A percentile compares a stretch with the other conserved stretches of the same genome.
Evolutionary conservation across 441 rosid species (phyloP).

Genomic region (Capsella rubella): DNA sequence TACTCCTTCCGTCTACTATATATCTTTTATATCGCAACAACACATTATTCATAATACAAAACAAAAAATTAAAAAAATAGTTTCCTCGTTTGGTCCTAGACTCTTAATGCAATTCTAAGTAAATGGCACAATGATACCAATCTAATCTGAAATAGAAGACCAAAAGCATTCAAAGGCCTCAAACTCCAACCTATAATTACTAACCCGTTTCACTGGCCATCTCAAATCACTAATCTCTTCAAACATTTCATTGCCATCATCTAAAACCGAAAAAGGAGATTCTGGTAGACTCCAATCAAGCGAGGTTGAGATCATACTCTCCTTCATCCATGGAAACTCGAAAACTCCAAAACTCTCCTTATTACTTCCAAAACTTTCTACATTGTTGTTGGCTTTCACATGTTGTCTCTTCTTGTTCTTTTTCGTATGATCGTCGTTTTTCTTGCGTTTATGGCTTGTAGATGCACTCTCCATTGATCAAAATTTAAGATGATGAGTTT

Average conservation of each 20-base stretch:
- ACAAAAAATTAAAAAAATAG: neutral
- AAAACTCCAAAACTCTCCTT: conserved; percentile 55
- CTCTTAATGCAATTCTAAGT: conserved; percentile 8
- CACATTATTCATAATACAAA: neutral
- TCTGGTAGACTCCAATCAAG: conserved; percentile 62
- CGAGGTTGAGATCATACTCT: conserved; percentile 57
- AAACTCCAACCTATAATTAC: conserved; percentile 43
- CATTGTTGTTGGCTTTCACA: neutral
- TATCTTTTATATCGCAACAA: conserved; percentile 26
- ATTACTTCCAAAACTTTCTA: conserved; percentile 21
- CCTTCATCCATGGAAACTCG: conserved; percentile 79
- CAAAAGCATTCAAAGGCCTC: conserved; percentile 57
- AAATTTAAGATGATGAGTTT: conserved; percentile 15
- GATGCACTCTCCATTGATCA: conserved; percentile 38
- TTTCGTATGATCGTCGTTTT: conserved; percentile 34
- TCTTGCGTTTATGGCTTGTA: conserved; percentile 35
- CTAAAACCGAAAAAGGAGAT: conserved; percentile 42
- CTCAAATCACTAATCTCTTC: conserved; percentile 42
- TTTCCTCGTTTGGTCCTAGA: conserved; percentile 9
- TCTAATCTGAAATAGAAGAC: conserved; percentile 51
- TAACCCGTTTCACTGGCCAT: conserved; percentile 45
- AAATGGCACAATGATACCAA: conserved; percentile 3
- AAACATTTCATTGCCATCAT: conserved; percentile 38
- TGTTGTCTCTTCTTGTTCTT: conserved; percentile 25
- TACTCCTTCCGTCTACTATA: neutral